Evolutionary conservation across 768 basidiomycete genomes (phyloP).

Genomic region (Russula earlei): DNA sequence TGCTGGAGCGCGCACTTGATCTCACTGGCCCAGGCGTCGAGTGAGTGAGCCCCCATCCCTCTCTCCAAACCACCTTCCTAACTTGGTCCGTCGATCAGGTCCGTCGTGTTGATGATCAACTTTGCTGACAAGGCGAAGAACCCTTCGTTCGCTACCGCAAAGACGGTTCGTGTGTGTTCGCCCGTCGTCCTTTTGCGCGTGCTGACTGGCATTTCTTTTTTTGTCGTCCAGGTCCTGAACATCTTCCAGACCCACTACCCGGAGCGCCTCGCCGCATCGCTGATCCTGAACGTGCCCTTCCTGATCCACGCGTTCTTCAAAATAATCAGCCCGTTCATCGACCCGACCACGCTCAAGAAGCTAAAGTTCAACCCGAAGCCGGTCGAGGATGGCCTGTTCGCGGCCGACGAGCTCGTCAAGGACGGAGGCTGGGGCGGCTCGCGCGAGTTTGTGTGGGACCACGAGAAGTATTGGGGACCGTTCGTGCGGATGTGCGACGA

Average conservation of each 20-base stretch:
- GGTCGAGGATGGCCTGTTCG: constrained; percentile 58
- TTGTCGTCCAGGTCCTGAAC: constrained; percentile 25
- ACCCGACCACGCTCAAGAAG: constrained; percentile 70
- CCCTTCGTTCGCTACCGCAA: constrained; percentile 33
- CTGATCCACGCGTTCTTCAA: constrained; percentile 67
- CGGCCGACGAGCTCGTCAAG: constrained; percentile 57
- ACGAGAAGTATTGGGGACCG: constrained; percentile 65
- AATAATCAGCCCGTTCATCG: constrained; percentile 70
- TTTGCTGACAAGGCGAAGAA: constrained; percentile 64
- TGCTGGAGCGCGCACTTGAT: constrained; percentile 67
- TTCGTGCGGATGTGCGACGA: constrained; percentile 47
- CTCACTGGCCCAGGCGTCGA: constrained; percentile 78
- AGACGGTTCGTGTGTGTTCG: constrained; percentile 30
- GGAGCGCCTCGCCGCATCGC: constrained; percentile 67
- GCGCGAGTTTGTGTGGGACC: constrained; percentile 59
- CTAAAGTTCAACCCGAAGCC: constrained; percentile 67
- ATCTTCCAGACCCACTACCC: constrained; percentile 81
- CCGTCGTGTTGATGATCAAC: constrained; percentile 63
- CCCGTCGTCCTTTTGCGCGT: no score
- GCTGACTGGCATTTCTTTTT: not conserved
- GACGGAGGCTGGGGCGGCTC: constrained; percentile 59
- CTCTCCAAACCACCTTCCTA: not conserved
- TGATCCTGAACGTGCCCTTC: constrained; percentile 78
- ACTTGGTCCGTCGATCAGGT: constrained; percentile 32
- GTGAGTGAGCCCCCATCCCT: constrained; percentile 33